Conservation (phyloP, 2,329 filamentous ascomycete species). For the Fusarium albosuccineum region DNA sequence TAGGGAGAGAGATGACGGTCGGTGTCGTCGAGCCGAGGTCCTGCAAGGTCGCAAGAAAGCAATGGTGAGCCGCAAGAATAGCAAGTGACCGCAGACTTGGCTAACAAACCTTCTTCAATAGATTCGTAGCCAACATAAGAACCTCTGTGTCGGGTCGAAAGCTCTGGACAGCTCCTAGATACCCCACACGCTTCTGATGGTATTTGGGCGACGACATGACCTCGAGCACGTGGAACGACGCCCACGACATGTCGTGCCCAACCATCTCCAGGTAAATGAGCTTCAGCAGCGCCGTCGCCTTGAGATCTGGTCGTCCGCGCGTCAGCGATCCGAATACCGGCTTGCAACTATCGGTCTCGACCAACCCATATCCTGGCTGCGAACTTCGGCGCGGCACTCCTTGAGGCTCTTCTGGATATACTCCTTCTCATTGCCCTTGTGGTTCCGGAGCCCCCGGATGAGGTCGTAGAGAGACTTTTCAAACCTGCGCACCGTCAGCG, state of each 20-base stretch:
- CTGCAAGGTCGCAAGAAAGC: constrained; percentile 44
- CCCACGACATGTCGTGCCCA: constrained; percentile 99
- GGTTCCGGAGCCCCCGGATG: constrained; percentile 93
- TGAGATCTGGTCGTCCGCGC: constrained; percentile 75
- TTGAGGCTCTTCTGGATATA: constrained; percentile 94
- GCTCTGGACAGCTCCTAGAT: constrained; percentile 94
- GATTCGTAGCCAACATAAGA: constrained; percentile 95
- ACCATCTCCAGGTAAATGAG: constrained; percentile 99
- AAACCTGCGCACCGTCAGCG: constrained; percentile 75
- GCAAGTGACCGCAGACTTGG: neutral
- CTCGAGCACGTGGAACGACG: constrained; percentile 96
- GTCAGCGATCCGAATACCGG: constrained; percentile 23
- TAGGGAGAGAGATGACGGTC: constrained; percentile 85
- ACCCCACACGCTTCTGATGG: constrained; percentile 94
- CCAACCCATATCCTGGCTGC: constrained; percentile 91
- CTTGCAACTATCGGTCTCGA: constrained; percentile 29
- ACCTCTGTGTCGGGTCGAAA: constrained; percentile 97
- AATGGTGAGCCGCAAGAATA: constrained; percentile 1
- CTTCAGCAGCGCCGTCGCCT: constrained; percentile 95
- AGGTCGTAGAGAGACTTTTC: constrained; percentile 99
- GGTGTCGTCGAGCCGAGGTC: constrained; percentile 80
- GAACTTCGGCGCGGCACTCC: constrained; percentile 95
- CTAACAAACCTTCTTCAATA: constrained; percentile 84
- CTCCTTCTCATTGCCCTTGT: constrained; percentile 94
- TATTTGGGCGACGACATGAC: constrained; percentile 98